phyloP scores from a whole-genome alignment of 2,329 filamentous ascomycete species.

The Xylariales sp. region DNA sequence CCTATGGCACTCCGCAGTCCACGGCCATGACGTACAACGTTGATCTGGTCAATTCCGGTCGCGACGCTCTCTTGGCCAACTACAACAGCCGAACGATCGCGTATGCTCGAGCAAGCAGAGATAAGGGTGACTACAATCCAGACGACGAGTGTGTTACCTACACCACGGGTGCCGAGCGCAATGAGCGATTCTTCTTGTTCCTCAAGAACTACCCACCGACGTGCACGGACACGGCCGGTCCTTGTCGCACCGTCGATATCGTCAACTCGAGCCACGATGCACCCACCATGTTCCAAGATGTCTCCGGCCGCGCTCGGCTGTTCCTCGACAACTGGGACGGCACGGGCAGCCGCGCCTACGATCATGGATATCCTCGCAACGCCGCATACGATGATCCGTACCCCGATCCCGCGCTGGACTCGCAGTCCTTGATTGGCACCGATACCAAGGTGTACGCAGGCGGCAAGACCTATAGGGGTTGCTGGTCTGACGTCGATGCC shows the following conservation, averaged over 20 bases:
- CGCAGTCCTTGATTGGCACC: conserved; percentile 3
- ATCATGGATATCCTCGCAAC: conserved; percentile 9
- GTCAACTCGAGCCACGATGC: conserved; percentile 7
- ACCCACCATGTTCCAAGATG: conserved; percentile 7
- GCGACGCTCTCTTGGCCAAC: conserved; percentile 4
- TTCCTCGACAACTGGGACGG: conserved; percentile 11
- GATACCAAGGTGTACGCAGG: conserved; percentile 5
- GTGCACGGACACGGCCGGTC: neutral
- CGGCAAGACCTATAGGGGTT: conserved; percentile 6
- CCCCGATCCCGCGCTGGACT: conserved; percentile 5
- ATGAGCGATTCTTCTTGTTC: conserved; percentile 7
- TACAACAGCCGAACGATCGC: conserved; percentile 4
- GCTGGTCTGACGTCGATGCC: conserved; percentile 7
- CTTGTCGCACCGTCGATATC: conserved; percentile 6
- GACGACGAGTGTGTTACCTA: conserved; percentile 4
- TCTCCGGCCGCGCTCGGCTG: conserved; percentile 8
- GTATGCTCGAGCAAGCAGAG: neutral
- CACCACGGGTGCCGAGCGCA: conserved; percentile 4
- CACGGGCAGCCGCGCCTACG: conserved; percentile 2
- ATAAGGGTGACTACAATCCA: conserved; percentile 5
- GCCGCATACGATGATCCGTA: conserved; percentile 7
- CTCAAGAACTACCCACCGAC: neutral
- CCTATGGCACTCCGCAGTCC: conserved; percentile 3
- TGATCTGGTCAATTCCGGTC: neutral
- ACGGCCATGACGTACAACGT: conserved; percentile 4